Base-by-base conservation (phyloP, 83 land plant species). In the Picea abies region DNA sequence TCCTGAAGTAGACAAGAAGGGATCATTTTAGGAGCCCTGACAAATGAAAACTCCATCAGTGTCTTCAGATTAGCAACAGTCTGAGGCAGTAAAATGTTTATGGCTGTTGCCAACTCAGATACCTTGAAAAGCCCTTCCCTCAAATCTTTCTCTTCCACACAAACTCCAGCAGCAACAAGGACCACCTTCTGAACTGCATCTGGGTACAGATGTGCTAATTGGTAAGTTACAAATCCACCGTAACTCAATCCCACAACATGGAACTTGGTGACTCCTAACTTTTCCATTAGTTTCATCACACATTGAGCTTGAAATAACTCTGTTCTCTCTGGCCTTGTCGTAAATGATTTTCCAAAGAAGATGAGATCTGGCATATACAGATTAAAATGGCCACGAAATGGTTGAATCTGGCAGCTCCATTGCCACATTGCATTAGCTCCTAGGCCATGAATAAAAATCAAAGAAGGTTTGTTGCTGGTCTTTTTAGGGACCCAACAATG, bases 341-440 rank as follows among this genome's bases (percentile, higher is more conserved):
- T 82, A 56, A 4, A 47, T 12, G 83, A 82, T 22, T 82, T 67
- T 5, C 83, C 83, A 32, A 82, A 82, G 79, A 82, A 82, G n/a
- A 82, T 5, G 80, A 82, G 83, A 67, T 82, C 83, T 32, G 83
- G 83, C n/a, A 82, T 52, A 25, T 71, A 69, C 16, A 82, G 81
- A 35, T 69, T 79, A 56, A 82, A 82, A 39, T 20, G 17, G 14
- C 7, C 26, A 79, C 80, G 3, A 58, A 82, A 72, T 47, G 56
- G 41, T 4, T 58, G 83, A 14, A 82, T 60, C 83, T 82, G 83
- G 63, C 35, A 22, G 20, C 49, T 49, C 83, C 83, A 82, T 58
- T 61, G 63, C 64, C 62, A 78, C 63, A 61, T 78, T 61, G 63
- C 80, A 61, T 56, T 61, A 32, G 80, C 80, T 32, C 63, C 80